A percentile compares a stretch with the other conserved stretches of the same genome.
phyloP scores from a whole-genome alignment of 2,329 filamentous ascomycete genomes.

The Fusarium pseudoanthophilum region DNA sequence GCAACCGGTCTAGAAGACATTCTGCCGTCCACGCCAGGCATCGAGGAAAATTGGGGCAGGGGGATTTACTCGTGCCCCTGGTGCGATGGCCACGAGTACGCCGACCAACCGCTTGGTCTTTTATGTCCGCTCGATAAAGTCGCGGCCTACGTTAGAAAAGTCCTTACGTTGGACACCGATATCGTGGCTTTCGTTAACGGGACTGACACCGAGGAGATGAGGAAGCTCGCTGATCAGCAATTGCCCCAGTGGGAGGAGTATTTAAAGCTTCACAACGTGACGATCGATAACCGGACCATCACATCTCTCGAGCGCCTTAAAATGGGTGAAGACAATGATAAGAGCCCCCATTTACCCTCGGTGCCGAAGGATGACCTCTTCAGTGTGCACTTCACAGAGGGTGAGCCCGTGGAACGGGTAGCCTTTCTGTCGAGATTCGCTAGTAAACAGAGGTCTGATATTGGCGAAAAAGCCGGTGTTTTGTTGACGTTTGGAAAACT shows the following conservation, averaged over 20 bases:
- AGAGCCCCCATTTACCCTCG: constrained; percentile 55
- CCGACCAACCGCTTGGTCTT: constrained; percentile 66
- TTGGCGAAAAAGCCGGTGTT: constrained; percentile 62
- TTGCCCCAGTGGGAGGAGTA: constrained; percentile 61
- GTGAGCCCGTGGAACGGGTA: constrained; percentile 56
- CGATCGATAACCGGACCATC: constrained; percentile 67
- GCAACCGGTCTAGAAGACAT: constrained; percentile 67
- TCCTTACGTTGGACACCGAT: constrained; percentile 65
- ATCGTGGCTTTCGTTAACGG: constrained; percentile 70
- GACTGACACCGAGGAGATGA: constrained; percentile 59
- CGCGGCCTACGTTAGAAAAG: constrained; percentile 59
- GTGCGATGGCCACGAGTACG: constrained; percentile 72
- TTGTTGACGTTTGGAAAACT: constrained; percentile 57
- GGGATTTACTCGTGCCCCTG: constrained; percentile 73
- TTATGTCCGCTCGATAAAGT: constrained; percentile 58
- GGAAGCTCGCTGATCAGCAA: constrained; percentile 52
- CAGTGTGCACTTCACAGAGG: constrained; percentile 62
- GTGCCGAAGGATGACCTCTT: constrained; percentile 65
- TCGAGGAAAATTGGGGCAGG: constrained; percentile 65
- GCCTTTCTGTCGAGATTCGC: constrained; percentile 64
- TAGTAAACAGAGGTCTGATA: constrained; percentile 57
- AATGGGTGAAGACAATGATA: constrained; percentile 49
- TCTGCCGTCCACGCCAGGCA: constrained; percentile 64
- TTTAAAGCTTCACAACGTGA: constrained; percentile 61
- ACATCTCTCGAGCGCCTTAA: constrained; percentile 58